Evolutionary conservation across 1,284 basidiomycete species (phyloP).

Genomic region (Melampsora medusae): DNA sequence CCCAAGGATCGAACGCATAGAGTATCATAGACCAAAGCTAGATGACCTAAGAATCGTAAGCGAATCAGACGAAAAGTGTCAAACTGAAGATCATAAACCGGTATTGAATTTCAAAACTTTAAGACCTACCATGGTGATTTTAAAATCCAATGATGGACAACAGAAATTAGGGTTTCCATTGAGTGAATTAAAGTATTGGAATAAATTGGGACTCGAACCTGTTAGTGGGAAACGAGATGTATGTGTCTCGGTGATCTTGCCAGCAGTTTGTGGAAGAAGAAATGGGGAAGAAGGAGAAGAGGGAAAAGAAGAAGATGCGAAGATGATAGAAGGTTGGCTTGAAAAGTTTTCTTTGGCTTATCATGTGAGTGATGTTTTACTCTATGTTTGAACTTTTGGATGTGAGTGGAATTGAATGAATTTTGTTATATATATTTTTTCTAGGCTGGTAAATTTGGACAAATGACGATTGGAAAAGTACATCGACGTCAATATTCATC

Average conservation of each 20-base stretch:
- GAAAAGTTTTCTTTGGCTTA: conserved; percentile 8
- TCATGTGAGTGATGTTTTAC: conserved; percentile 1
- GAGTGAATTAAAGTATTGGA: conserved; percentile 18
- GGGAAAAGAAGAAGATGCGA: not conserved
- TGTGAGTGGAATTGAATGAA: not conserved
- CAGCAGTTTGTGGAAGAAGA: not conserved
- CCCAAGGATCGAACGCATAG: conserved; percentile 18
- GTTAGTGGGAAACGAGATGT: conserved; percentile 23
- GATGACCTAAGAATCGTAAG: conserved; percentile 21
- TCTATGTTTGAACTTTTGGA: not conserved
- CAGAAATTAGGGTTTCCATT: conserved; percentile 25
- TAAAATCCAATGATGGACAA: conserved; percentile 19
- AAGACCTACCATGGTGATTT: conserved; percentile 5
- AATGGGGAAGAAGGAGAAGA: not conserved
- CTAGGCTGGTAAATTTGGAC: conserved; percentile 32
- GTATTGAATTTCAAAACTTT: not conserved
- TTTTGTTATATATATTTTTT: not conserved
- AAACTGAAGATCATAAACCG: conserved; percentile 7
- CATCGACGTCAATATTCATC: conserved; percentile 18
- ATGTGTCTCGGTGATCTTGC: conserved; percentile 23
- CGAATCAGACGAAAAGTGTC: not conserved
- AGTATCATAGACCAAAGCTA: conserved; percentile 18
- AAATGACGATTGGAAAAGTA: conserved; percentile 32
- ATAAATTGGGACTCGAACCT: conserved; percentile 33
- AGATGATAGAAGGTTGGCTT: not conserved